These are phyloP conservation scores for Colletotrichum cereale DNA, from an alignment of 2,329 filamentous ascomycete genomes.

Conservation along the genomic window DNA sequence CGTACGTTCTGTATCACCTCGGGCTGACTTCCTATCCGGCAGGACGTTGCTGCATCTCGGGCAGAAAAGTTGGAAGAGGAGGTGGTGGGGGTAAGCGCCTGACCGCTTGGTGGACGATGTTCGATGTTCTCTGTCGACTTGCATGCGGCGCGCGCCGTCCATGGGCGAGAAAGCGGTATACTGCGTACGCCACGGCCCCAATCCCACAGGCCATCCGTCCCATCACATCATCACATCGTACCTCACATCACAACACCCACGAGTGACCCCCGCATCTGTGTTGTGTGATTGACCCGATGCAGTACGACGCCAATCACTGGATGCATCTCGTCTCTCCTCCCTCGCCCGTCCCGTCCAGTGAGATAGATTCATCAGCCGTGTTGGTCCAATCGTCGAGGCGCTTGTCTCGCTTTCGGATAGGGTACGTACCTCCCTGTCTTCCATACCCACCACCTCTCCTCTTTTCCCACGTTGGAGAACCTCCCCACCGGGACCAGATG, in stretches of 20 bases:
- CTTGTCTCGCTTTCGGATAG: conserved; percentile 4
- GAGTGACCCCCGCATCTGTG: background rate
- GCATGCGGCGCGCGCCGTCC: background rate
- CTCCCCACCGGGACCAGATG: background rate
- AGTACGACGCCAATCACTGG: background rate
- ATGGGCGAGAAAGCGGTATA: background rate
- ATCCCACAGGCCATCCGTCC: background rate
- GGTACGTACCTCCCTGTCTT: background rate
- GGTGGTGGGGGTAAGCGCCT: too few relatives aligned
- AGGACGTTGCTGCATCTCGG: conserved; percentile 1
- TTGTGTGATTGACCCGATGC: conserved; percentile 9
- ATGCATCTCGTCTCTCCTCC: conserved; percentile 1
- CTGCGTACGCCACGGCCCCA: background rate
- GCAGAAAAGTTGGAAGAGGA: background rate
- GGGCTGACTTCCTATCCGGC: background rate
- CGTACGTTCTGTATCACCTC: conserved; percentile 17
- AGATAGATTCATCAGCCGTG: background rate
- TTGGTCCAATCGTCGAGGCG: conserved; percentile 7
- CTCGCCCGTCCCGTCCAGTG: background rate
- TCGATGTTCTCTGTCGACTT: background rate
- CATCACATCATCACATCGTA: background rate
- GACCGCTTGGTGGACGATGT: background rate
- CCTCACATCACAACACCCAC: background rate
- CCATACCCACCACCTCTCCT: background rate
- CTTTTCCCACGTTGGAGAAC: background rate